Base-by-base conservation (phyloP, 768 basidiomycete genomes). In the Trametes cingulata region DNA sequence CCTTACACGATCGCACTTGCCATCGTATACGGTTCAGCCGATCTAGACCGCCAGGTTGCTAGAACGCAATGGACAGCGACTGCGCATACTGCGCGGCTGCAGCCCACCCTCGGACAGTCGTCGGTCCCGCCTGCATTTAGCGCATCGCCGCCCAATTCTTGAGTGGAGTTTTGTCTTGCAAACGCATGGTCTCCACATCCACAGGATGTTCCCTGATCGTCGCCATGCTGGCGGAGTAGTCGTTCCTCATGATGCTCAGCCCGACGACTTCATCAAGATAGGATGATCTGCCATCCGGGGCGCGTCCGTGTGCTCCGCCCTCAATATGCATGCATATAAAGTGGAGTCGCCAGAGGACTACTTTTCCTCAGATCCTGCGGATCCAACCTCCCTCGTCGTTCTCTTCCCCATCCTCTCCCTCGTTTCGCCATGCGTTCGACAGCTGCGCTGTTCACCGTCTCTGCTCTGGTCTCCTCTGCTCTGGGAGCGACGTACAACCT, bases 401-500 rank as follows among this genome's bases (percentile, higher is more conserved):
- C 63, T 19, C 42, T 50, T 27, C 41, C 15, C 51, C 27, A 24
- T 43, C 37, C 24, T 43, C 37, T 27, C 17, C 35, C n/a, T 40
- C n/a, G 22, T 40, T 36, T 41, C 52, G 51, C 35, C 47, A 67
- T 67, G 66, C 61, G 61, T 55, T 64, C 63, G 7, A 50, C 62
- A 55, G 52, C 52, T 53, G 60, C 57, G 47, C 52, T 57, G 49
- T 52, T 65, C 52, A 40, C 57, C 46, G 50, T 65, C 41, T 64
- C 64, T 46, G 51, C 61, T 45, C 60, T 66, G 27, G 52, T 61
- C 47, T 54, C 64, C 24, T 58, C 50, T 27, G 66, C 60, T 25
- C 57, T 67, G 13, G 71, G 61, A 19, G 68, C 66, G 29, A 67
- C 65, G 25, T 72, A 67, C 52, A 22, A 36, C 19, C 39, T 67